Percentiles rank a stretch among this genome's conserved stretches.
Evolutionary conservation across 176 grass and related monocot genomes (phyloP).

Genomic region (Saccharum officinarum): DNA sequence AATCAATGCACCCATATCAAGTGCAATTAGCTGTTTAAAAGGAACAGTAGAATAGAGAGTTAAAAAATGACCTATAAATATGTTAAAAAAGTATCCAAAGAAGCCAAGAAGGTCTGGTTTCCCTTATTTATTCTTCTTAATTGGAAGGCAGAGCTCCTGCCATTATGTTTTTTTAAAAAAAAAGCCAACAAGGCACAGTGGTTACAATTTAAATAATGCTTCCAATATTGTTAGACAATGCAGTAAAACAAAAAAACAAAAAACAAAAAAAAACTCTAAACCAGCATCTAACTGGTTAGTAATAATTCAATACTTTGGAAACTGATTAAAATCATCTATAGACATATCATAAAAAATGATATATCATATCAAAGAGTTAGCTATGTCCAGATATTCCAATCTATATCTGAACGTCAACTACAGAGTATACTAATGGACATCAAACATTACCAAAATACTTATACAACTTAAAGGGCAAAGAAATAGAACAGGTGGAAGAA

Average conservation of each 20-base stretch:
- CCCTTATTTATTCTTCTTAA: not conserved
- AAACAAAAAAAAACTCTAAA: not conserved
- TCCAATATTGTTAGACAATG: not conserved
- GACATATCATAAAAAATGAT: not conserved
- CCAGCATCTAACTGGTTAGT: not conserved
- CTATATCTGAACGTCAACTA: not conserved
- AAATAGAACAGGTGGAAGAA: not conserved
- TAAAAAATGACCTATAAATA: not conserved
- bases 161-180: not conserved
- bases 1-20: conserved; percentile 97
- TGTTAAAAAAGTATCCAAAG: not conserved
- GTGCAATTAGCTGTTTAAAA: conserved; percentile 78
- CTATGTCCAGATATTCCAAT: not conserved
- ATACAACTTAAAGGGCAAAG: not conserved
- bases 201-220: not conserved
- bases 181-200: not conserved
- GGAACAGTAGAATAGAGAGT: not conserved
- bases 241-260: not conserved
- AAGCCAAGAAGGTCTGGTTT: not conserved
- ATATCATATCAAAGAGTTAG: not conserved
- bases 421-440: not conserved
- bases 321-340: conserved; percentile 3
- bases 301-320: conserved; percentile 6
- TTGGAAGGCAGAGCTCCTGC: not conserved
- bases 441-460: not conserved